These are phyloP conservation scores for Platismatia glauca DNA, from an alignment of 495 filamentous ascomycete genomes.

Conservation along the genomic window DNA sequence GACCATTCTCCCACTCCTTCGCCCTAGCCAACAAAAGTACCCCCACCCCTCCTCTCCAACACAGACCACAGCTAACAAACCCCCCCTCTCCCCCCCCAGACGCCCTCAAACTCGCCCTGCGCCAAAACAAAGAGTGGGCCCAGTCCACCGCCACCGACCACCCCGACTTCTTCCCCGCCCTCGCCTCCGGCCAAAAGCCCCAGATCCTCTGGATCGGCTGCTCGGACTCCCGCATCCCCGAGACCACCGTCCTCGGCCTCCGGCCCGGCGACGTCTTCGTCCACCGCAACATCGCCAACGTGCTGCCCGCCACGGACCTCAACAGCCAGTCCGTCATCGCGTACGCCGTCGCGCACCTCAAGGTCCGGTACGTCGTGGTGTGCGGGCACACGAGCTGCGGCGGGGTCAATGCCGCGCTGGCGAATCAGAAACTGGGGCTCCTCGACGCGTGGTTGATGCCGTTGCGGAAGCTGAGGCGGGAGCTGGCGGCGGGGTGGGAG, in stretches of 20 bases:
- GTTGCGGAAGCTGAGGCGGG: constrained; percentile 48
- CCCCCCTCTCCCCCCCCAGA: constrained; percentile 30
- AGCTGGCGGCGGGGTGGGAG: constrained; percentile 30
- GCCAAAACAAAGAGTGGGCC: constrained; percentile 65
- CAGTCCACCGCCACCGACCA: constrained; percentile 54
- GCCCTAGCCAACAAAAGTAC: background rate
- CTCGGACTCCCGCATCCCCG: constrained; percentile 80
- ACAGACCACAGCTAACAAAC: background rate
- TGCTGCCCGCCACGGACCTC: constrained; percentile 69
- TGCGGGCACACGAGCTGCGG: constrained; percentile 81
- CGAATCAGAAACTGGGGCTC: constrained; percentile 60
- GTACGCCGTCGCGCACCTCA: constrained; percentile 65
- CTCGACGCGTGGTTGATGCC: constrained; percentile 71
- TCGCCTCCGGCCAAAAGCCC: constrained; percentile 61
- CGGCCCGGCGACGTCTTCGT: constrained; percentile 86
- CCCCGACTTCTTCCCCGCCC: constrained; percentile 62
- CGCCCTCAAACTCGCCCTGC: constrained; percentile 45
- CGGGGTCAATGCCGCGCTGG: constrained; percentile 61
- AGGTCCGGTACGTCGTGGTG: constrained; percentile 74
- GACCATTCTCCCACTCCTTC: constrained; percentile 6
- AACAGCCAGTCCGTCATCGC: constrained; percentile 71
- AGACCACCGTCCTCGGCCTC: constrained; percentile 73
- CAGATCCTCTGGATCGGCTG: constrained; percentile 88
- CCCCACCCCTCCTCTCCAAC: background rate
- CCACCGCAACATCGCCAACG: constrained; percentile 92